Evolutionary conservation across 2,329 filamentous ascomycete genomes (phyloP), one percentile per base, ranked within the genome.

Genomic region (Beauveria australis): DNA sequence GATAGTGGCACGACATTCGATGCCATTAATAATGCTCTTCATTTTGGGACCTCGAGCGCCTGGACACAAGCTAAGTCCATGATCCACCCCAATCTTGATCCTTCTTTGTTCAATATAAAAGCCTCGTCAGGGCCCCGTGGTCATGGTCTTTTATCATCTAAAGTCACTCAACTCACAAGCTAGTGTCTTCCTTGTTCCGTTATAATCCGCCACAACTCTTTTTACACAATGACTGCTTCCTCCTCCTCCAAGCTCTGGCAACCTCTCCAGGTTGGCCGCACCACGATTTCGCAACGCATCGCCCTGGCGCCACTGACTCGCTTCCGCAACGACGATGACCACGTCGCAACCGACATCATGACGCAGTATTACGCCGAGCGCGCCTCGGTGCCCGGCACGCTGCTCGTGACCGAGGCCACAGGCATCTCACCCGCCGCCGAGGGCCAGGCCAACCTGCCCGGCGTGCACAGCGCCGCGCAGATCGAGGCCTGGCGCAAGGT

Each of bases 401-500:
- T 81, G 2, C 64, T 81, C 37, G 72, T 81, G 59, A 72, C 73
- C 18, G 77, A 81, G 63, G 78, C 77, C 72, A 72, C 82, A 73
- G 71, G 79, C 70, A 63, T 67, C 62, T 76, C 71, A 14, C 69
- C 67, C 0, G 46, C 66, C 1, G 67, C 63, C 3, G 67, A 67
- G 33, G 68, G 63, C 28, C 59, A 57, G 7, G 33, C 63, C 22
- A 63, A 82, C 65, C 76, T 79, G 3, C 83, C 85, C 0, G 83
- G 82, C 6, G 81, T 88, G 66, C 86, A 76, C 70, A 80, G 67
- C 49, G 72, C 77, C 1, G 76, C 73, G n/a, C 84, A 87, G 63
- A 75, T 85, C 53, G 75, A 75, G 2, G 80, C 75, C 0, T 89
- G 85, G 86, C 82, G 79, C 63, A 72, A 78, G 48, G 73, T 88